Conservation (phyloP, 306 rosid species). For the Betula pendula region DNA sequence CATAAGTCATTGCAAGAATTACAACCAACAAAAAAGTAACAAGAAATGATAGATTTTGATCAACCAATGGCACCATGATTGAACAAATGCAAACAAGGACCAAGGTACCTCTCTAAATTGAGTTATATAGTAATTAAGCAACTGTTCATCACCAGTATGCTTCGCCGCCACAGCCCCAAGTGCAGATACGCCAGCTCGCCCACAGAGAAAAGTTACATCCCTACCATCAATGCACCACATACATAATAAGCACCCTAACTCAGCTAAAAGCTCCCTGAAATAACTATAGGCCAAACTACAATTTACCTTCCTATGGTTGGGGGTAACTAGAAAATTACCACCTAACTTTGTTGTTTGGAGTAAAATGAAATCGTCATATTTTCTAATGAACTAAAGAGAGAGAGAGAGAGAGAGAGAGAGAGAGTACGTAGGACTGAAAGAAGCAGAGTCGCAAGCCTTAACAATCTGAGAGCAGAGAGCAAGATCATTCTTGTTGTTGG, state of each 20-base stretch:
- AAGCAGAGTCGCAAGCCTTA: conserved; percentile 66
- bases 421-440: conserved; percentile 50
- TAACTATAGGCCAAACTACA: neutral
- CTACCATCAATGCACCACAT: conserved; percentile 38
- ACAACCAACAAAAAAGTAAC: neutral
- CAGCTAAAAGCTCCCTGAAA: neutral
- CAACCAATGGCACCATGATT: neutral
- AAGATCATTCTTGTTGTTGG: conserved; percentile 50
- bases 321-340: neutral
- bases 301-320: neutral
- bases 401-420: conserved; percentile 11
- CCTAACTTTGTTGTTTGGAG: neutral
- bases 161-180: conserved; percentile 79
- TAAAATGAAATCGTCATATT: neutral
- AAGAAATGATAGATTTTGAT: neutral
- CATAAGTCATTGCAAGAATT: neutral
- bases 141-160: conserved; percentile 43
- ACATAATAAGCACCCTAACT: conserved; percentile 12
- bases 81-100: neutral
- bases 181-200: conserved; percentile 75
- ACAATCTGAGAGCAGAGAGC: conserved; percentile 59
- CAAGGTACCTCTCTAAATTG: conserved; percentile 54
- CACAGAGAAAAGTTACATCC: conserved; percentile 68
- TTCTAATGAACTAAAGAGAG: neutral
- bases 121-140: conserved; percentile 48